Evolutionary conservation across 164 flowering plant genomes (phyloP).

Genomic region (Tetrastigma voinierianum): DNA sequence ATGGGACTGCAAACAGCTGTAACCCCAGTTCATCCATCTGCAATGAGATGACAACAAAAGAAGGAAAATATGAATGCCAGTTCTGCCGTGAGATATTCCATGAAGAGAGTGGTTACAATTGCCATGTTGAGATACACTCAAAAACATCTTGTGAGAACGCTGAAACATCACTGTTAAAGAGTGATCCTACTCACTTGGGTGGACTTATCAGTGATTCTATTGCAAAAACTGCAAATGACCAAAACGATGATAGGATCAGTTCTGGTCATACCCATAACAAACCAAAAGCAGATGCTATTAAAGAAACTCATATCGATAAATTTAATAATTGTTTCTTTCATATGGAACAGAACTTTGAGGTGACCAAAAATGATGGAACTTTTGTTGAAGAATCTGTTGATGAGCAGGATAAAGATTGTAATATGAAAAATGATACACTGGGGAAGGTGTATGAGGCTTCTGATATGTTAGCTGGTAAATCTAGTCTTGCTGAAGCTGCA

Average conservation of each 20-base stretch:
- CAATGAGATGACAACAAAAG: slow-evolving; percentile 33
- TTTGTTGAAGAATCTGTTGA: slow-evolving; percentile 9
- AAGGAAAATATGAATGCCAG: slow-evolving; percentile 42
- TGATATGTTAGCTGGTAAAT: slow-evolving; percentile 7
- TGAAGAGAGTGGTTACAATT: slow-evolving; percentile 25
- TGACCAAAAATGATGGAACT: not conserved
- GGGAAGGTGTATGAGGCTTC: slow-evolving; percentile 7
- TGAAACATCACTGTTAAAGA: slow-evolving; percentile 13
- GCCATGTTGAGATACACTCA: slow-evolving; percentile 33
- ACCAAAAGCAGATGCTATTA: not conserved
- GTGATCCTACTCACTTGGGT: not conserved
- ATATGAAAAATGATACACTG: slow-evolving; percentile 4
- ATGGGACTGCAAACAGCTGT: slow-evolving; percentile 15
- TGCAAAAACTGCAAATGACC: slow-evolving; percentile 6
- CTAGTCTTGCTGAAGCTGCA: slow-evolving; percentile 9
- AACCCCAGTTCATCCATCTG: slow-evolving; percentile 18
- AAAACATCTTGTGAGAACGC: slow-evolving; percentile 19
- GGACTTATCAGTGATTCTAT: slow-evolving; percentile 1
- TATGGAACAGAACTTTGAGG: not conserved
- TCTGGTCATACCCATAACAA: slow-evolving; percentile 1
- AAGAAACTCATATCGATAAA: slow-evolving; percentile 4
- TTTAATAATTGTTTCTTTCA: not conserved
- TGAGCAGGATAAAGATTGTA: slow-evolving; percentile 8
- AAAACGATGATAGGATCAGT: not conserved
- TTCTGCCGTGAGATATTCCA: slow-evolving; percentile 36